A percentile compares a stretch with the other conserved stretches of the same genome.
Conservation (phyloP, 2,329 filamentous ascomycete species). For the Zymoseptoria ardabiliae region DNA sequence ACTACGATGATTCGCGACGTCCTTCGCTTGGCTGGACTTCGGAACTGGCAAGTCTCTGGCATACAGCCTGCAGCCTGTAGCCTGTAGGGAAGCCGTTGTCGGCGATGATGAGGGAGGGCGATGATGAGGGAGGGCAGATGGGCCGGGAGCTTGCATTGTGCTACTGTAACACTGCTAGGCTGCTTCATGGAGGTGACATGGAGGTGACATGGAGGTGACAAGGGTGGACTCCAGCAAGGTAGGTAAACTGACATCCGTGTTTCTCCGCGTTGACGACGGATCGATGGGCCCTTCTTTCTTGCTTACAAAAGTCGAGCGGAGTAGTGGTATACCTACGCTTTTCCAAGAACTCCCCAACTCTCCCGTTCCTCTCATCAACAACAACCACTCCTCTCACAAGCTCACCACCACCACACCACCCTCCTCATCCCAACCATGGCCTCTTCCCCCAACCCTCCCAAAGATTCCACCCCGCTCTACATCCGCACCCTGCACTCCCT, state of each 20-base stretch:
- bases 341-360: background rate
- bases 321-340: too few relatives aligned
- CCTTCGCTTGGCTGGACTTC: too few relatives aligned
- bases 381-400: background rate
- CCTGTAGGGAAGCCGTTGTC: background rate
- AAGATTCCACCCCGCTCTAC: conserved; percentile 13
- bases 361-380: background rate
- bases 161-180: too few relatives aligned
- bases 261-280: background rate
- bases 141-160: too few relatives aligned
- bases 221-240: background rate
- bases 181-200: too few relatives aligned
- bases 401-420: background rate
- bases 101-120: too few relatives aligned
- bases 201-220: too few relatives aligned
- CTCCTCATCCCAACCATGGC: background rate
- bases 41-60: too few relatives aligned
- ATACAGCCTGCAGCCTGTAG: too few relatives aligned
- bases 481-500: conserved; percentile 36
- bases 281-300: too few relatives aligned
- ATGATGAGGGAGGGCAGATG: background rate
- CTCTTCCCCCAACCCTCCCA: conserved; percentile 6
- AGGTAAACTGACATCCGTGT: background rate
- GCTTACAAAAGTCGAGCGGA: too few relatives aligned
- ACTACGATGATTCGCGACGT: too few relatives aligned